Percentiles rank a stretch among this genome's conserved stretches.
Evolutionary conservation across 306 rosid genomes (phyloP).

Genomic region (Inga leiocalycina): DNA sequence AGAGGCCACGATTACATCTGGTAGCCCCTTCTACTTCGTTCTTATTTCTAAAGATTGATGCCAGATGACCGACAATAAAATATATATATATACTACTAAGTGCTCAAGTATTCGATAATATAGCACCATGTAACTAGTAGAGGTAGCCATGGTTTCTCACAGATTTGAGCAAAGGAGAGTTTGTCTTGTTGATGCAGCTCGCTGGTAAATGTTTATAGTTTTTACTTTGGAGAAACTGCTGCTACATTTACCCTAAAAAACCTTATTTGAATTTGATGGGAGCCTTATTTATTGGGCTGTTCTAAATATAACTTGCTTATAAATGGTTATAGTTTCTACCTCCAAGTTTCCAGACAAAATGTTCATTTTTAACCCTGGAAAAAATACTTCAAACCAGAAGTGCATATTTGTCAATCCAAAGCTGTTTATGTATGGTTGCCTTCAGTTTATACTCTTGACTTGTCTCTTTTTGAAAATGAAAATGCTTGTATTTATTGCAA

Average conservation of each 20-base stretch:
- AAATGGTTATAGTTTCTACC: background rate
- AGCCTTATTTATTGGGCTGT: too few relatives aligned
- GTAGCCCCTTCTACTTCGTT: background rate
- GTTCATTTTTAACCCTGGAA: background rate
- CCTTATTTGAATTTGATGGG: too few relatives aligned
- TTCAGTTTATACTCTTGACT: background rate
- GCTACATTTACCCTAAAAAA: too few relatives aligned
- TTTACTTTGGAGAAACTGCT: background rate
- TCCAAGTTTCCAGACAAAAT: background rate
- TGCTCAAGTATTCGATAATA: background rate
- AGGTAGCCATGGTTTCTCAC: background rate
- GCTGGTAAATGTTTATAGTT: background rate
- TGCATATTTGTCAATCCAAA: conserved; percentile 3
- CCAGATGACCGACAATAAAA: background rate
- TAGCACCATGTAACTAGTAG: background rate
- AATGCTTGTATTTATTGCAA: conserved; percentile 18
- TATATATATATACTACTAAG: background rate
- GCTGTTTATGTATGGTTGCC: background rate
- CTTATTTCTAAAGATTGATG: background rate
- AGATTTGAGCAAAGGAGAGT: background rate
- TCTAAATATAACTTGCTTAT: too few relatives aligned
- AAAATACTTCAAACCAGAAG: conserved; percentile 6
- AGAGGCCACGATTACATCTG: background rate
- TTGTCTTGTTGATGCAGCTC: background rate
- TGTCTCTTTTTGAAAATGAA: conserved; percentile 25